Percentiles rank a stretch among this genome's conserved stretches.
These are phyloP conservation scores for Earliella scabrosa DNA, from an alignment of 1,284 basidiomycete genomes.

Conservation along the genomic window DNA sequence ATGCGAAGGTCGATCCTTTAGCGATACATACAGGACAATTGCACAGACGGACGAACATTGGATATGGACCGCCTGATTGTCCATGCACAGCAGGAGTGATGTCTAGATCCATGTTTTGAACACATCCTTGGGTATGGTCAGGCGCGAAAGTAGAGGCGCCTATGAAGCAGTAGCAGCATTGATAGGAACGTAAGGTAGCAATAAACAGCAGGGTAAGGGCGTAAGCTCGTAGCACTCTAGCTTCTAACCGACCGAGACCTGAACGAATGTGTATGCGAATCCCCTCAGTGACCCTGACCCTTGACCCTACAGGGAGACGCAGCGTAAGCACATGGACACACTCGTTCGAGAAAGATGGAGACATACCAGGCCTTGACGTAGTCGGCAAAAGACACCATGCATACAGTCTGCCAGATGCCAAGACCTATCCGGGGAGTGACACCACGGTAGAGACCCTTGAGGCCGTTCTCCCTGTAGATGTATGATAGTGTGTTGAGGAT, in stretches of 20 bases:
- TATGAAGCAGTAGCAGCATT: conserved; percentile 8
- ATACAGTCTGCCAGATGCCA: conserved; percentile 96
- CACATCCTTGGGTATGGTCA: too few relatives aligned
- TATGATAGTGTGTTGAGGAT: conserved; percentile 90
- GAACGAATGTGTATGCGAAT: conserved; percentile 6
- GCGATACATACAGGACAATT: too few relatives aligned
- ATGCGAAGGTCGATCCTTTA: too few relatives aligned
- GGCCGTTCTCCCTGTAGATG: conserved; percentile 96
- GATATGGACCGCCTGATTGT: too few relatives aligned
- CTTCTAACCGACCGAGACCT: conserved; percentile 7
- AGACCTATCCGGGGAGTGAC: conserved; percentile 96
- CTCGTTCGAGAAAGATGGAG: not conserved
- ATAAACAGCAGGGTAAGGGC: conserved; percentile 20
- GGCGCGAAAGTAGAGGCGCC: too few relatives aligned
- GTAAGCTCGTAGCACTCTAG: conserved; percentile 20
- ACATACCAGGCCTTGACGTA: conserved; percentile 85
- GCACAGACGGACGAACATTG: too few relatives aligned
- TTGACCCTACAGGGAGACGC: conserved; percentile 37
- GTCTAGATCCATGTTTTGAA: too few relatives aligned
- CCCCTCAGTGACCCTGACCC: conserved; percentile 15
- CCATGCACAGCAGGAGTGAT: too few relatives aligned
- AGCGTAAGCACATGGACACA: conserved; percentile 7
- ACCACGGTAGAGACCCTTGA: conserved; percentile 97
- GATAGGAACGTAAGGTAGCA: conserved; percentile 26
- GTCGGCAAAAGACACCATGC: conserved; percentile 98